These are phyloP conservation scores for Penstemon eatonii DNA, from an alignment of 257 asterid genomes.

Conservation along the genomic window DNA sequence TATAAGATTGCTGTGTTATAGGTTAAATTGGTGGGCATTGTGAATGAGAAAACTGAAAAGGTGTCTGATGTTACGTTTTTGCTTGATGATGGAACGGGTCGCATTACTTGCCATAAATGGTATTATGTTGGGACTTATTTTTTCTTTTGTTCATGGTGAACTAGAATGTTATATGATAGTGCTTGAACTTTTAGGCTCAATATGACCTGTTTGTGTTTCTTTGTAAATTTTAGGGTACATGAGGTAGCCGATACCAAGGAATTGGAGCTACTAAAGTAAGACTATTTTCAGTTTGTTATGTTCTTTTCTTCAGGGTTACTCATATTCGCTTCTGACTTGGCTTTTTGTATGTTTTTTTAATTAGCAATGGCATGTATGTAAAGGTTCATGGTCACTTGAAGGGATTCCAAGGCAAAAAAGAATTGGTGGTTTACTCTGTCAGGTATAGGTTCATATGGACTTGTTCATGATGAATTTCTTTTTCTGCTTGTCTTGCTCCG, in stretches of 20 bases:
- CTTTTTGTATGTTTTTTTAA: conserved; percentile 16
- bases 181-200: background rate
- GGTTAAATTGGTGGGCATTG: conserved; percentile 81
- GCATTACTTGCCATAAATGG: conserved; percentile 77
- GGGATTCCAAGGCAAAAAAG: conserved; percentile 82
- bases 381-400: conserved; percentile 86
- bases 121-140: conserved; percentile 24
- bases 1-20: conserved; percentile 23
- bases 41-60: conserved; percentile 56
- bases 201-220: conserved; percentile 13
- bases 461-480: conserved; percentile 1
- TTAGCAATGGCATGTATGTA: conserved; percentile 83
- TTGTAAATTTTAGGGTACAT: conserved; percentile 53
- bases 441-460: conserved; percentile 45
- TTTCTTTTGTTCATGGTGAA: background rate
- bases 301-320: conserved; percentile 6
- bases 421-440: conserved; percentile 71
- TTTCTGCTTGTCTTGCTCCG: conserved; percentile 13
- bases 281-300: conserved; percentile 25
- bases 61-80: conserved; percentile 68
- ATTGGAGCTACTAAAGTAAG: conserved; percentile 68
- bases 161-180: background rate
- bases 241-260: conserved; percentile 67
- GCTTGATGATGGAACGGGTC: conserved; percentile 93
- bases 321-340: conserved; percentile 23